These are phyloP conservation scores for Cercospora sp. DNA, from an alignment of 2,329 filamentous ascomycete species.

Conservation along the genomic window DNA sequence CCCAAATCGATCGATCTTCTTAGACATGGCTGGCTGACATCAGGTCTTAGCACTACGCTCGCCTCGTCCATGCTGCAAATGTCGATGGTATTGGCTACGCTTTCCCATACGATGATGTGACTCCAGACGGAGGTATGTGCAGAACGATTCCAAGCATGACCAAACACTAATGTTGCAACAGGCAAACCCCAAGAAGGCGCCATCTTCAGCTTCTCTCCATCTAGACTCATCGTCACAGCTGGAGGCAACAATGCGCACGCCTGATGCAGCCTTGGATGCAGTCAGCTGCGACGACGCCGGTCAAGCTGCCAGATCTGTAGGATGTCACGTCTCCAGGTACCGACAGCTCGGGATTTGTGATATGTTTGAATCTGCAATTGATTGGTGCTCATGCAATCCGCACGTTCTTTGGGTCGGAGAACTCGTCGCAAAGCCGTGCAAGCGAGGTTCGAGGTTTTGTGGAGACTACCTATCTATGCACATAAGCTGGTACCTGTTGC, in stretches of 20 bases:
- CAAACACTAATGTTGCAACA: conserved; percentile 13
- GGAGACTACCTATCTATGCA: conserved; percentile 1
- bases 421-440: conserved; percentile 2
- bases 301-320: neutral
- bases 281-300: neutral
- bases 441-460: neutral
- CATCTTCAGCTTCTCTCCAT: conserved; percentile 34
- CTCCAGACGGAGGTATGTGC: conserved; percentile 52
- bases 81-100: conserved; percentile 62
- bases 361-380: conserved; percentile 7
- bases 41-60: conserved; percentile 35
- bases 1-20: neutral
- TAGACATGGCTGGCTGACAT: conserved; percentile 16
- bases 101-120: conserved; percentile 69
- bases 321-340: neutral
- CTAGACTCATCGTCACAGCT: conserved; percentile 33
- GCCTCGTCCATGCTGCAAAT: conserved; percentile 46
- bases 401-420: neutral
- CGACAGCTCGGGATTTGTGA: conserved; percentile 6
- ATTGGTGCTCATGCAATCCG: neutral
- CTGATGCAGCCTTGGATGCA: neutral
- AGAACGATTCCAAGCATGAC: conserved; percentile 19
- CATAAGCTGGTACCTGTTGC: neutral
- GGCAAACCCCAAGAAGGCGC: conserved; percentile 36
- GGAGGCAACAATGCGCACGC: conserved; percentile 35